Conservation (phyloP, 2,329 filamentous ascomycete species). For the Periconia sp. region DNA sequence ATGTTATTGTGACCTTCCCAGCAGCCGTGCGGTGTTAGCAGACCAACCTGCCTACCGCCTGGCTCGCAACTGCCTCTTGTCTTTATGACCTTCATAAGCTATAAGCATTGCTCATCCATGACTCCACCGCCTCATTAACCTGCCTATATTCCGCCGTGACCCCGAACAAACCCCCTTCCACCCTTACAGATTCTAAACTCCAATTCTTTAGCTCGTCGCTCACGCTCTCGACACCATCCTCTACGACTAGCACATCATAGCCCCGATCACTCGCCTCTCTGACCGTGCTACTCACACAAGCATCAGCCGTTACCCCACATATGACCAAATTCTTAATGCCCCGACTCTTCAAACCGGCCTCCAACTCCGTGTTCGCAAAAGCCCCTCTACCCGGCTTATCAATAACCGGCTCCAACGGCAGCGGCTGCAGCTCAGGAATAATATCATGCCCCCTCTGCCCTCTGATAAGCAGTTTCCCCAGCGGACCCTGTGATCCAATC, state of each 20-base stretch:
- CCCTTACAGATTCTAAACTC: constrained; percentile 32
- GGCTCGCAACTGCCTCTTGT: constrained; percentile 1
- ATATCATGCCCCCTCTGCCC: constrained; percentile 65
- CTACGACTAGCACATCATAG: constrained; percentile 60
- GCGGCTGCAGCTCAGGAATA: constrained; percentile 59
- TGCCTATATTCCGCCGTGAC: constrained; percentile 26
- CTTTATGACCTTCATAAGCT: not conserved
- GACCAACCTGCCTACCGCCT: too few relatives aligned
- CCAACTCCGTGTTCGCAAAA: constrained; percentile 62
- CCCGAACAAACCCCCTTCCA: constrained; percentile 39
- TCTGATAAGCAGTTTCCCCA: constrained; percentile 64
- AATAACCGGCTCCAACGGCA: constrained; percentile 56
- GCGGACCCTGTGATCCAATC: constrained; percentile 59
- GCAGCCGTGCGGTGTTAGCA: too few relatives aligned
- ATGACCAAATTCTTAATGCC: constrained; percentile 61
- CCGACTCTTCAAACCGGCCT: constrained; percentile 57
- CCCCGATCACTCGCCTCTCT: constrained; percentile 63
- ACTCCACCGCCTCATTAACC: constrained; percentile 30
- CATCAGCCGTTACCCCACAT: constrained; percentile 62
- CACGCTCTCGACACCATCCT: constrained; percentile 52
- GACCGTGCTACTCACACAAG: constrained; percentile 62
- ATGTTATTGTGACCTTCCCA: not conserved
- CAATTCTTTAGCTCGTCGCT: constrained; percentile 36
- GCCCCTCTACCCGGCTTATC: constrained; percentile 63
- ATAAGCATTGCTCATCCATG: constrained; percentile 18